Conservation (phyloP, 73 alveolate species). For the Paramecium primaurelia region DNA sequence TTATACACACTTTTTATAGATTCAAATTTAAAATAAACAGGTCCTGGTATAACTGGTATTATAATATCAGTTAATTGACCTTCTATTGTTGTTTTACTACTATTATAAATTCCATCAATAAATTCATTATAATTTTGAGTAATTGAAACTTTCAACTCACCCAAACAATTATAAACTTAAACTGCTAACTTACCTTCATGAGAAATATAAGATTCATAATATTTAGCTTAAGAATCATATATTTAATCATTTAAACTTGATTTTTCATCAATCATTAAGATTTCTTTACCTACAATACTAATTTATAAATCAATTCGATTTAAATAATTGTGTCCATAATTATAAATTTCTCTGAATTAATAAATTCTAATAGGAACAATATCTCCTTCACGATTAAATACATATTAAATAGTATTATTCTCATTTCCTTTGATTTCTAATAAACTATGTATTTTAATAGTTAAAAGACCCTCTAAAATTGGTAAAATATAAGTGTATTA, state of each 20-base stretch:
- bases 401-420: background rate
- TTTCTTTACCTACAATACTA: background rate
- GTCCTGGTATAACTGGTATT: background rate
- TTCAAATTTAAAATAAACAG: background rate
- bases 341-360: background rate
- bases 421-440: background rate
- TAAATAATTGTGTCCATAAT: background rate
- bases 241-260: background rate
- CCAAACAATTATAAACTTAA: conserved; percentile 6
- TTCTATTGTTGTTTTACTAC: background rate
- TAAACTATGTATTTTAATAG: background rate
- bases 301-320: background rate
- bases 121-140: background rate
- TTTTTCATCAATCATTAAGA: background rate
- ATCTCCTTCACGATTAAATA: background rate
- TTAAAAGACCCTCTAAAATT: background rate
- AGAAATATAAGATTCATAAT: background rate
- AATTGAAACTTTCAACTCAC: background rate
- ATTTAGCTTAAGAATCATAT: background rate
- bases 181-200: conserved; percentile 19
- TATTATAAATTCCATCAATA: background rate
- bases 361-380: background rate
- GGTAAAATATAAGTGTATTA: background rate
- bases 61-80: background rate
- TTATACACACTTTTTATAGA: background rate